Base-by-base conservation (phyloP, 1,284 basidiomycete genomes). In the Anthracocystis panici-leucophaei region DNA sequence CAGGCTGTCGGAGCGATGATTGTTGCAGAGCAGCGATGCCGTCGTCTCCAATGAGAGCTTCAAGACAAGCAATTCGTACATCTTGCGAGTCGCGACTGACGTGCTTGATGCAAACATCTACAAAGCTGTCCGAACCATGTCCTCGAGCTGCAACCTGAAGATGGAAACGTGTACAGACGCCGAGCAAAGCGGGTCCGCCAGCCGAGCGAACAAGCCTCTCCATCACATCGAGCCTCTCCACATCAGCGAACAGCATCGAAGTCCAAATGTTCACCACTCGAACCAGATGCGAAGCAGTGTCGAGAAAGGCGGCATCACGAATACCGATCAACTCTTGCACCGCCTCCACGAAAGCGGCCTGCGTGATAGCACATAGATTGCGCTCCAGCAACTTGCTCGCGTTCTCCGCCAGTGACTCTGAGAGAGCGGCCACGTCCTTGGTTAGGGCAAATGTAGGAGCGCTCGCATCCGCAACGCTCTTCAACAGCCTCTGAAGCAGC, bases 301-400 rank as follows among this genome's bases (percentile, higher is more conserved):
- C 52, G 33, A 45, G 20, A 48, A 69, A 68, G 49, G 62, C 65
- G 7, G 46, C 58, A 8, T 62, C 21, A 5, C 63, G 65, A 2
- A 64, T 20, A 5, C 67, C 76, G 11, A 51, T 50, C 12, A 67
- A 54, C 31, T 72, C 69, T 45, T 76, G 68, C 7, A 73, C 65
- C 18, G 77, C 64, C 18, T 76, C 72, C 3, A 83, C 54, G 44
- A 63, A 83, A 14, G 75, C 67, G 5, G 75, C 62, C 33, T 75
- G 57, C 7, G 81, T 82, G 27, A 74, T 63, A 5, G 64, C 60
- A 31, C 81, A 81, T 10, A 35, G 25, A 29, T 81, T 80, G 5
- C 61, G 25, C 16, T 60, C 72, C 14, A 79, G 61, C 50, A 77
- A 40, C 46, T 40, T 53, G 57, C 70, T 72, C 20, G 67, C 50